These are phyloP conservation scores for Syzygium jambos DNA, from an alignment of 345 rosid genomes.

Conservation along the genomic window DNA sequence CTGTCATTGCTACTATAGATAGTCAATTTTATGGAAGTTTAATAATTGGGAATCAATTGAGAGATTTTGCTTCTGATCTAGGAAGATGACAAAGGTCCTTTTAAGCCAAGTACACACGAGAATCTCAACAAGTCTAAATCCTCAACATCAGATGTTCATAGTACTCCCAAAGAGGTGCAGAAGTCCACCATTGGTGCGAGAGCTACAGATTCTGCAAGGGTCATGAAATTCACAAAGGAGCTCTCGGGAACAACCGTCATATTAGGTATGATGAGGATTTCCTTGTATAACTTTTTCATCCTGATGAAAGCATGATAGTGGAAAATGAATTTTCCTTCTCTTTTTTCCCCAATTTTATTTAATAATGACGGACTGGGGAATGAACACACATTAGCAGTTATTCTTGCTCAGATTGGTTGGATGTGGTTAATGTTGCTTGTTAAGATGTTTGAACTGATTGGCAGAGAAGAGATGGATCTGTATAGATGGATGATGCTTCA, in stretches of 20 bases:
- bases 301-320: background rate
- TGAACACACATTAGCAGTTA: background rate
- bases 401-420: background rate
- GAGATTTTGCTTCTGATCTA: slow-evolving; percentile 11
- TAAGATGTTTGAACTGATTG: background rate
- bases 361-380: background rate
- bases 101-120: slow-evolving; percentile 26
- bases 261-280: slow-evolving; percentile 43
- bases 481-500: background rate
- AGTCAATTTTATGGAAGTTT: background rate
- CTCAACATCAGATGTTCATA: slow-evolving; percentile 36
- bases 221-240: slow-evolving; percentile 74
- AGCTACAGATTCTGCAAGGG: slow-evolving; percentile 84
- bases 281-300: background rate
- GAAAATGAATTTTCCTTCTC: background rate
- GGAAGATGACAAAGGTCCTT: slow-evolving; percentile 37
- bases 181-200: slow-evolving; percentile 58
- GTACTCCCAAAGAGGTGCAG: slow-evolving; percentile 33
- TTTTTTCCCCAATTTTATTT: background rate
- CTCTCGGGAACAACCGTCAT: slow-evolving; percentile 67
- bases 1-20: background rate
- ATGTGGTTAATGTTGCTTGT: background rate
- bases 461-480: background rate
- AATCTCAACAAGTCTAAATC: slow-evolving; percentile 37
- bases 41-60: background rate